Evolutionary conservation across 2,329 filamentous ascomycete genomes (phyloP).

Genomic region (Magnaporthiopsis poae): DNA sequence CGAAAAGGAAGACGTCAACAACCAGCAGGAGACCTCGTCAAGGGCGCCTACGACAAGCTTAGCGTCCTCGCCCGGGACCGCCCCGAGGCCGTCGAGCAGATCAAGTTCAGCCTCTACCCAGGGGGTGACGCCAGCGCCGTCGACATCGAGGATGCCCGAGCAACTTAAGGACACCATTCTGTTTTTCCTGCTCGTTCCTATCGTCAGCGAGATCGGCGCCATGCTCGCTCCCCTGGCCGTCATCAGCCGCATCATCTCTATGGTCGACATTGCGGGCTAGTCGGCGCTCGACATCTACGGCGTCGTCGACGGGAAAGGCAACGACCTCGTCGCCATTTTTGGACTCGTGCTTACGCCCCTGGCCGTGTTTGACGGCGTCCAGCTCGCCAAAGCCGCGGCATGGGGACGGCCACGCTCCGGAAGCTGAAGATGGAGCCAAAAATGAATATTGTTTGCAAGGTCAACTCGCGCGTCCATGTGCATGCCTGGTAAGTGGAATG

Average conservation of each 20-base stretch:
- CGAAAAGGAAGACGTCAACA: no score
- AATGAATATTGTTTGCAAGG: not conserved
- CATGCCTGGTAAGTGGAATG: not conserved
- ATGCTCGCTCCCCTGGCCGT: slow-evolving; percentile 2
- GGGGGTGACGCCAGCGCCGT: slow-evolving; percentile 12
- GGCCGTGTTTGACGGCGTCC: slow-evolving; percentile 11
- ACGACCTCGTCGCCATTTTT: slow-evolving; percentile 14
- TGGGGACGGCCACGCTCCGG: not conserved
- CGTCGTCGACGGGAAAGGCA: slow-evolving; percentile 11
- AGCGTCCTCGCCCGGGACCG: no score
- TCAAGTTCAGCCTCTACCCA: no score
- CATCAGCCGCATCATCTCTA: slow-evolving; percentile 6
- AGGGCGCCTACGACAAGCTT: no score
- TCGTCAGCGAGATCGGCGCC: slow-evolving; percentile 13
- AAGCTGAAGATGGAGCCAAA: slow-evolving; percentile 6
- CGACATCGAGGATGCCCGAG: slow-evolving; percentile 18
- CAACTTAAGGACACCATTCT: slow-evolving; percentile 18
- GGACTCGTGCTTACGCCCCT: slow-evolving; percentile 13
- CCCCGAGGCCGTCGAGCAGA: no score
- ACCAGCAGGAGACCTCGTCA: no score
- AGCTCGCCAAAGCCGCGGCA: slow-evolving; percentile 9
- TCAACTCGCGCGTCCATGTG: not conserved
- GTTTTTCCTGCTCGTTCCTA: slow-evolving; percentile 20
- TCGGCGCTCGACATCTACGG: slow-evolving; percentile 13
- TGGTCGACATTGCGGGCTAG: slow-evolving; percentile 8